Evolutionary conservation across 179 eudicot species (phyloP).

Genomic region (Camellia oleifera): DNA sequence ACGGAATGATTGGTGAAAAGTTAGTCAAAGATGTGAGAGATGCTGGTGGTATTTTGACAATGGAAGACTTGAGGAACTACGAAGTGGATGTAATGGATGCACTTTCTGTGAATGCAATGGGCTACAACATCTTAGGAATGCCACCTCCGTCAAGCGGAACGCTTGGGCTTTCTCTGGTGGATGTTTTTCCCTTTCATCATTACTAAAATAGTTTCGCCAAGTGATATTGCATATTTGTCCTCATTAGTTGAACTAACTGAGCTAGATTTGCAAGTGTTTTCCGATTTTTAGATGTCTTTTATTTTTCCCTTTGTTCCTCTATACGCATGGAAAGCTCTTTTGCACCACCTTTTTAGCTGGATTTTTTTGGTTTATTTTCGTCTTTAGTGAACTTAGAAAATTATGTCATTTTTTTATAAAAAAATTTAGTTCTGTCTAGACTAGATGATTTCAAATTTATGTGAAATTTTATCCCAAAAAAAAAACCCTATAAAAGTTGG

Average conservation of each 20-base stretch:
- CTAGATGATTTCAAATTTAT: no score
- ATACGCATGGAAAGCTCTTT: no score
- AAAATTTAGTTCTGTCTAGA: no score
- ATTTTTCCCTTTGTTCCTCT: no score
- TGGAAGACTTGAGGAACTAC: slow-evolving; percentile 79
- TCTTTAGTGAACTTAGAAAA: no score
- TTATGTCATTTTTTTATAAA: no score
- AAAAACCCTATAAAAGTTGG: no score
- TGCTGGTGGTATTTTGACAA: slow-evolving; percentile 80
- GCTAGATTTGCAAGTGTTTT: no score
- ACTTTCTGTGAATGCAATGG: slow-evolving; percentile 63
- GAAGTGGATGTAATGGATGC: slow-evolving; percentile 59
- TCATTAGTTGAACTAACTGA: no score
- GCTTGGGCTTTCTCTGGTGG: slow-evolving; percentile 72
- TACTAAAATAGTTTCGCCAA: not conserved
- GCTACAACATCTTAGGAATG: slow-evolving; percentile 78
- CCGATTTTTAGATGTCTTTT: no score
- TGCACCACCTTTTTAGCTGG: not conserved
- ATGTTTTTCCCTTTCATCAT: slow-evolving; percentile 17
- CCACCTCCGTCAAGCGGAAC: slow-evolving; percentile 97
- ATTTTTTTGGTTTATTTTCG: no score
- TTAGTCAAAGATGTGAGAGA: slow-evolving; percentile 65
- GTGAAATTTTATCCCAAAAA: no score
- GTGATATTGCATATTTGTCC: not conserved
- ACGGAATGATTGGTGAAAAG: slow-evolving; percentile 68